Evolutionary conservation across 352 stramenopile species (phyloP), one percentile per base, ranked within the genome.

Genomic region (Phytopythium helicoides): DNA sequence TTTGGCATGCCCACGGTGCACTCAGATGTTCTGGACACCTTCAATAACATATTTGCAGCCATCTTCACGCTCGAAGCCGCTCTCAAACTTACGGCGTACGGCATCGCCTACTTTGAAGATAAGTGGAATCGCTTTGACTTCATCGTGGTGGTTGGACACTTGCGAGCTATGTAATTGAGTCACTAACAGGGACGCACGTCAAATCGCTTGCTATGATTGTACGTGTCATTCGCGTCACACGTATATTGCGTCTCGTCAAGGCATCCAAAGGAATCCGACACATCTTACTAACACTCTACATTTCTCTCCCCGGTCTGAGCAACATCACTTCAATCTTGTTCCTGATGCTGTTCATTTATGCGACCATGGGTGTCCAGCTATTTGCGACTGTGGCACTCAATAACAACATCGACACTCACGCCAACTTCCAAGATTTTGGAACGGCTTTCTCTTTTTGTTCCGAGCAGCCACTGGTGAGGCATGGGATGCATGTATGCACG

Each of bases 401-500:
- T 0, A 61, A 75, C 25, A 87, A 87, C 41, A 76, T 98, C 38
- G 82, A 97, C 56, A 58, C 63, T 11, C 87, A 97, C 47, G 79
- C 87, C 22, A 98, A 98, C 66, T 98, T 98, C 45, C 87, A 96
- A 60, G 79, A 80, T 33, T 94, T 98, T 45, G 86, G 83, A 38
- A 95, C 75, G n/a, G 88, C 85, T 1, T 98, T 33, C 69, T 97
- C 22, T 87, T 96, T 21, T 62, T 98, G 3, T 49, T 98, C 15
- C 79, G 90, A 2, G 88, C 96, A 46, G 82, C 91, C 15, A 98
- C 93, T 2, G 94, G 94, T 16, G 93, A 98, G 65, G 89, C 85
- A 7, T 98, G 92, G 92, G 88, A 98, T 60, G 77, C 72, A n/a
- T 95, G 90, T 47, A 97, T 98, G 89, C 83, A 96, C 56, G 85